Percentiles rank a stretch among this genome's conserved stretches.
Conservation (phyloP, 768 basidiomycete genomes). For the Phaffia tasmanica region DNA sequence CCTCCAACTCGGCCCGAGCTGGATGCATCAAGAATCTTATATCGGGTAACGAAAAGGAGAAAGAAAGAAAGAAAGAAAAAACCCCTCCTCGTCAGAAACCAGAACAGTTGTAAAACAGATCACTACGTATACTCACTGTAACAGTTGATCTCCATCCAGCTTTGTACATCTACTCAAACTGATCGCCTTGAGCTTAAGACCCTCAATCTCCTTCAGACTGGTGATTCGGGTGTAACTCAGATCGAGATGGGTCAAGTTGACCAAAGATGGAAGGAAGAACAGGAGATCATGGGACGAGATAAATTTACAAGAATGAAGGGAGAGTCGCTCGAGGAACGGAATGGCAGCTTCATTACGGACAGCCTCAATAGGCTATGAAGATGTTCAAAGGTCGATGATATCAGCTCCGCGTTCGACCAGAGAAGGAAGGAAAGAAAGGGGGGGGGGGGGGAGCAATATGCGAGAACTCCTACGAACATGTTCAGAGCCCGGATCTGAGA, state of each 20-base stretch:
- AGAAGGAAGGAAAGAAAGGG: background rate
- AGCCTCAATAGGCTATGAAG: slow-evolving; percentile 27
- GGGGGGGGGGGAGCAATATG: slow-evolving; percentile 36
- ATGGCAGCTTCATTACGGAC: slow-evolving; percentile 50
- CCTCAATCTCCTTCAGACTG: slow-evolving; percentile 24
- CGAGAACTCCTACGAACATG: slow-evolving; percentile 40
- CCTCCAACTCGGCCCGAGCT: slow-evolving; percentile 35
- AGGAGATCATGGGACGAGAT: slow-evolving; percentile 30
- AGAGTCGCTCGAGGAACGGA: slow-evolving; percentile 34
- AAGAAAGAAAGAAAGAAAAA: slow-evolving; percentile 62
- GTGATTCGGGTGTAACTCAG: slow-evolving; percentile 36
- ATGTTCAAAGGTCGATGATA: background rate
- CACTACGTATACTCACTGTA: slow-evolving; percentile 4
- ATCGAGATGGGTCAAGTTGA: slow-evolving; percentile 38
- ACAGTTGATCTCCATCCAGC: slow-evolving; percentile 38
- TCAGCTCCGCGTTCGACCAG: background rate
- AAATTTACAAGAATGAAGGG: slow-evolving; percentile 35
- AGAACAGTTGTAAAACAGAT: background rate
- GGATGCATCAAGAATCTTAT: slow-evolving; percentile 35
- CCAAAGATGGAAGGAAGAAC: slow-evolving; percentile 31
- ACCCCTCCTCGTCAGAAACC: slow-evolving; percentile 48
- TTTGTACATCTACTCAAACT: slow-evolving; percentile 76
- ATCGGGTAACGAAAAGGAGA: slow-evolving; percentile 50
- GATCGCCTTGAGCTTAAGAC: slow-evolving; percentile 55
- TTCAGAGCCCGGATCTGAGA: slow-evolving; percentile 36